A percentile compares a stretch with the other conserved stretches of the same genome.
Evolutionary conservation across 305 asterid species (phyloP).

Genomic region (Fraxinus greggii): DNA sequence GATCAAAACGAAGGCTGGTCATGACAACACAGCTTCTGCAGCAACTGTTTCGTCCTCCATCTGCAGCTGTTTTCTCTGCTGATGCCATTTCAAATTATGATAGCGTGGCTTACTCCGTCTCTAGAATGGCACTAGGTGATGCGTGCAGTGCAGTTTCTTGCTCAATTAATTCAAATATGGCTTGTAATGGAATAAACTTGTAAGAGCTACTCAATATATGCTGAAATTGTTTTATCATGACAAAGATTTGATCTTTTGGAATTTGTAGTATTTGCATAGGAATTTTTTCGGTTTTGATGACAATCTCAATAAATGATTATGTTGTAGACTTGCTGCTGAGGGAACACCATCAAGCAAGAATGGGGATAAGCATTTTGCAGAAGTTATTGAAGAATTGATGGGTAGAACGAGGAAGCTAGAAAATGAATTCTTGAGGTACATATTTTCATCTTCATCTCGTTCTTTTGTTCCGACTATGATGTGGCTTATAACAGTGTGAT

Average conservation of each 20-base stretch:
- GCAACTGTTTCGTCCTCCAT: slow-evolving; percentile 59
- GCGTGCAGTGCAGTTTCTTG: slow-evolving; percentile 50
- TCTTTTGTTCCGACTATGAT: not conserved
- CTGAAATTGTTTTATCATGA: slow-evolving; percentile 26
- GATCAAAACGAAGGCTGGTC: slow-evolving; percentile 62
- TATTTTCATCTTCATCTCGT: slow-evolving; percentile 1
- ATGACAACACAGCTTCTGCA: slow-evolving; percentile 72
- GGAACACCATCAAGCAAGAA: slow-evolving; percentile 33
- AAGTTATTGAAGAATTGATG: slow-evolving; percentile 37
- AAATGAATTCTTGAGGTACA: slow-evolving; percentile 62
- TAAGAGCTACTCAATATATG: slow-evolving; percentile 40
- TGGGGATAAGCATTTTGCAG: slow-evolving; percentile 35
- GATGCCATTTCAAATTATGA: slow-evolving; percentile 43
- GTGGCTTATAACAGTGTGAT: not conserved
- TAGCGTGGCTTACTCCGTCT: slow-evolving; percentile 41
- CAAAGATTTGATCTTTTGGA: slow-evolving; percentile 4
- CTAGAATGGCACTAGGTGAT: slow-evolving; percentile 60
- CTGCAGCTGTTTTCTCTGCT: slow-evolving; percentile 42
- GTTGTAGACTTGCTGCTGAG: slow-evolving; percentile 40
- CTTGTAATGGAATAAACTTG: slow-evolving; percentile 37
- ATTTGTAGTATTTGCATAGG: not conserved
- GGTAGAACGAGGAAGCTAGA: slow-evolving; percentile 65
- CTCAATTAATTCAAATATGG: slow-evolving; percentile 33
- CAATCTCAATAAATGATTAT: not conserved
- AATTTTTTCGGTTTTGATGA: not conserved